Conservation (phyloP, 208 protist species). For the Leishmania arabica region DNA sequence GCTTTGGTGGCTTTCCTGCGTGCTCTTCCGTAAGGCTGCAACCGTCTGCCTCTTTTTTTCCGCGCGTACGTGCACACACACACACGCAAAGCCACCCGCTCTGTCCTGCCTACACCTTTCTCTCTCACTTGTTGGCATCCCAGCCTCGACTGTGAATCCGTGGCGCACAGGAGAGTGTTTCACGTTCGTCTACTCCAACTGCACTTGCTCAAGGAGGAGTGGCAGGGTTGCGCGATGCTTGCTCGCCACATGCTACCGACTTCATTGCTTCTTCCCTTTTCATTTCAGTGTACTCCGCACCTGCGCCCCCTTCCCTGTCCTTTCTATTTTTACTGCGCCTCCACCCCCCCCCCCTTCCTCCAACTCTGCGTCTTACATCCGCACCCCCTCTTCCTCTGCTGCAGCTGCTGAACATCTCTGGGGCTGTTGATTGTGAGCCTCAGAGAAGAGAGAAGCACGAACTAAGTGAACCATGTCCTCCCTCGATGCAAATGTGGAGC, state of each 20-base stretch:
- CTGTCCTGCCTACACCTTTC: neutral
- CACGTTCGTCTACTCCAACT: neutral
- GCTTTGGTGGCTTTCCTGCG: neutral
- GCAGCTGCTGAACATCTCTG: neutral
- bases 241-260: neutral
- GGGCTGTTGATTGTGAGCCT: neutral
- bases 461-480: slow-evolving; percentile 7
- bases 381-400: neutral
- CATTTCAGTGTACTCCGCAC: neutral
- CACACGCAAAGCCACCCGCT: neutral
- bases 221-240: neutral
- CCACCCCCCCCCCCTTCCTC: neutral
- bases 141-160: neutral
- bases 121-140: neutral
- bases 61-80: neutral
- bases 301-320: no score
- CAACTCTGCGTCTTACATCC: neutral
- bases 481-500: slow-evolving; percentile 44
- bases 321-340: neutral
- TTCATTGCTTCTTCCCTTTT: neutral
- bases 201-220: neutral
- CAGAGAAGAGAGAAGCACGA: neutral
- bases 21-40: neutral
- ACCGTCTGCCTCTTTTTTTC: neutral
- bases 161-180: neutral